Conservation (phyloP, 179 eudicot species). For the Pouteria campechiana region DNA sequence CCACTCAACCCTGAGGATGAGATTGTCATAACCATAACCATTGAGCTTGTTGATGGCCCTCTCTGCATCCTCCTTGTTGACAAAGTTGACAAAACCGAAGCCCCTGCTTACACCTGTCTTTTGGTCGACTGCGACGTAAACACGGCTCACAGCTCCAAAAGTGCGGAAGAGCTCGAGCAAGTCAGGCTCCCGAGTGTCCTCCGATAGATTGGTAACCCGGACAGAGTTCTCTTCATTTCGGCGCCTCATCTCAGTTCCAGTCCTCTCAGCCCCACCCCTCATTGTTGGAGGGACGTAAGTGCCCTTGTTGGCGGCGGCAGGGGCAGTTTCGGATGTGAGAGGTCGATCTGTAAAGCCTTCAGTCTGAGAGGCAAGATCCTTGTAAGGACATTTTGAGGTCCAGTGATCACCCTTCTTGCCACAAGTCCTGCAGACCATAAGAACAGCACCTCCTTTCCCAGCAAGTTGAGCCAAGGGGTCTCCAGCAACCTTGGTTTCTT, state of each 20-base stretch:
- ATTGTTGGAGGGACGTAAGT: constrained; percentile 53
- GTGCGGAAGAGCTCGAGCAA: constrained; percentile 55
- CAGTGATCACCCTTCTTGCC: constrained; percentile 70
- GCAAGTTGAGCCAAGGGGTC: constrained; percentile 38
- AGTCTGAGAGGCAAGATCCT: constrained; percentile 40
- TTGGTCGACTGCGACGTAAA: constrained; percentile 58
- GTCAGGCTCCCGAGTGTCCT: constrained; percentile 57
- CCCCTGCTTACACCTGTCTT: constrained; percentile 57
- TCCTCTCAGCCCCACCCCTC: constrained; percentile 56
- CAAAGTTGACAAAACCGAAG: constrained; percentile 65
- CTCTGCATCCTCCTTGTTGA: constrained; percentile 49
- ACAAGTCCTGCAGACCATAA: constrained; percentile 58
- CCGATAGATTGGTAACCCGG: constrained; percentile 59
- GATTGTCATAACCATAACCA: constrained; percentile 66
- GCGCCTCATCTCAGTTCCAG: constrained; percentile 45
- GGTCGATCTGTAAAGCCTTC: constrained; percentile 33
- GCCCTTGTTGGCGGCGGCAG: constrained; percentile 28
- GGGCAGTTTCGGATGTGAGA: constrained; percentile 11
- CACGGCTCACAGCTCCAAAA: constrained; percentile 49
- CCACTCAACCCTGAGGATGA: constrained; percentile 56
- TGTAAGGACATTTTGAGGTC: constrained; percentile 57
- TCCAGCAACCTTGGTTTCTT: constrained; percentile 23
- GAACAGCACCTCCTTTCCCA: constrained; percentile 44
- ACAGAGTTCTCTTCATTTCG: constrained; percentile 68
- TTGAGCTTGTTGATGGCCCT: constrained; percentile 55